These are phyloP conservation scores for Xanthoparmelia taractica DNA, from an alignment of 495 filamentous ascomycete genomes.

Conservation along the genomic window DNA sequence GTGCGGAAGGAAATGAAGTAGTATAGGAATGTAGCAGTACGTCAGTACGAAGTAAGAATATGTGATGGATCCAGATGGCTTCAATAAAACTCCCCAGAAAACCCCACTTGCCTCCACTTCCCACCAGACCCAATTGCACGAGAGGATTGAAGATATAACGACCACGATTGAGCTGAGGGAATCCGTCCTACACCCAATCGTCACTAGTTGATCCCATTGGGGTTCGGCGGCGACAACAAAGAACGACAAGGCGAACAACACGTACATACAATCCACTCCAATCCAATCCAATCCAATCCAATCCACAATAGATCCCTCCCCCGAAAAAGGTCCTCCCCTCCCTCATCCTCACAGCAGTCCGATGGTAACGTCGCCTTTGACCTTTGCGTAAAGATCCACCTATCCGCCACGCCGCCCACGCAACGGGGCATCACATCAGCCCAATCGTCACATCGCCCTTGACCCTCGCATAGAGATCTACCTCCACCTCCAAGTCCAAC, in stretches of 20 bases:
- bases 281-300: too few species aligned
- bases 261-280: slow-evolving; percentile 2
- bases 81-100: background rate
- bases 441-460: slow-evolving; percentile 28
- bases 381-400: slow-evolving; percentile 20
- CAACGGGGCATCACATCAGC: slow-evolving; percentile 23
- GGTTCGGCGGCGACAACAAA: background rate
- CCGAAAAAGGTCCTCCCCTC: too few species aligned
- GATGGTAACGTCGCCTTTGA: slow-evolving; percentile 26
- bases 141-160: too few species aligned
- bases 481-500: slow-evolving; percentile 19
- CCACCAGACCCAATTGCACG: background rate
- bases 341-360: slow-evolving; percentile 26
- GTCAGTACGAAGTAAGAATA: too few species aligned
- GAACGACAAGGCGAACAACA: background rate
- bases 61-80: background rate
- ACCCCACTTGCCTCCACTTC: background rate
- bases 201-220: slow-evolving; percentile 7
- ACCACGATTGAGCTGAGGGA: background rate
- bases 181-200: slow-evolving; percentile 5
- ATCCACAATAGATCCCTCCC: too few species aligned
- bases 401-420: background rate
- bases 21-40: background rate
- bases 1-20: background rate
- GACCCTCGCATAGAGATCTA: slow-evolving; percentile 22